A percentile compares a stretch with the other conserved stretches of the same genome.
These are phyloP conservation scores for Auricularia sp. DNA, from an alignment of 768 basidiomycete genomes.

Conservation along the genomic window DNA sequence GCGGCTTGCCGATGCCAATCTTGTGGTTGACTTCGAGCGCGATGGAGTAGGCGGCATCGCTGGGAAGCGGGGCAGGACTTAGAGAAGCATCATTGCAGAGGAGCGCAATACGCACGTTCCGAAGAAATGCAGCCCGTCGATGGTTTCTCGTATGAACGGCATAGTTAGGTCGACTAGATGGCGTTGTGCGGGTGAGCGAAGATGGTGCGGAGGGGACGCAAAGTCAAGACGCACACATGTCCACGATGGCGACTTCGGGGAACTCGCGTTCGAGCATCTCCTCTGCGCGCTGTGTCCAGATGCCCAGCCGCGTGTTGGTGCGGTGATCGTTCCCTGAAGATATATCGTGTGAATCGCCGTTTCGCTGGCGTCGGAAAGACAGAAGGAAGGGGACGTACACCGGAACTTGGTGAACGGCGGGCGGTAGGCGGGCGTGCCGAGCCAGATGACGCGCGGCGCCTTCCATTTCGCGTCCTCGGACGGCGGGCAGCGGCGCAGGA, in stretches of 20 bases:
- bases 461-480: neutral
- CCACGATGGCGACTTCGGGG: neutral
- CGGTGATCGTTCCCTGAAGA: neutral
- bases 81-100: neutral
- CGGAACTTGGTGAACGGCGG: neutral
- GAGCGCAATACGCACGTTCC: neutral
- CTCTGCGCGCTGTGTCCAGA: neutral
- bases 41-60: neutral
- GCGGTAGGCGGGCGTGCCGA: neutral
- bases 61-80: neutral
- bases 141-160: neutral
- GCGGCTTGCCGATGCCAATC: neutral
- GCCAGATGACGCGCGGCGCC: neutral
- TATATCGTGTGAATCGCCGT: neutral
- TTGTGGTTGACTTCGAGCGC: constrained; percentile 2
- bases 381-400: neutral
- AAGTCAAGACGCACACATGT: neutral
- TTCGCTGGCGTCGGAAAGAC: too few relatives aligned
- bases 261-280: neutral
- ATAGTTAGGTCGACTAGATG: neutral
- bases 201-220: too few relatives aligned
- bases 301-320: neutral
- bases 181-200: too few relatives aligned
- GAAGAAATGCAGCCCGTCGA: neutral
- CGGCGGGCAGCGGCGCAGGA: neutral